phyloP scores from a whole-genome alignment of 495 filamentous ascomycete species.

The Trichoderma erinaceum region DNA sequence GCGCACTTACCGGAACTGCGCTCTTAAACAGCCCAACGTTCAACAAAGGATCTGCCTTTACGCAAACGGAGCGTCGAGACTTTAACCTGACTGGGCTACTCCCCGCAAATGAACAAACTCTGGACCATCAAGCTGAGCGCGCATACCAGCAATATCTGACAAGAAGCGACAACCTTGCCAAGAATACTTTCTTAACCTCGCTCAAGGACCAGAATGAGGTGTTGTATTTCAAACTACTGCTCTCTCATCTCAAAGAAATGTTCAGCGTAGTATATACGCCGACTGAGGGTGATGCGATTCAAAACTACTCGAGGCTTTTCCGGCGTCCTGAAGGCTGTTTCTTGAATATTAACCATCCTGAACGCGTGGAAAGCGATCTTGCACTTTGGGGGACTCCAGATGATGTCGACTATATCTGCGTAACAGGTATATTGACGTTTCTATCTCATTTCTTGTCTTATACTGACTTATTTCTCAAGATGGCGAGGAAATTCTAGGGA shows the following conservation, averaged over 20 bases:
- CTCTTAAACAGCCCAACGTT: conserved; percentile 64
- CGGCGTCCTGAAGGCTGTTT: conserved; percentile 63
- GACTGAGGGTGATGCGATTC: conserved; percentile 86
- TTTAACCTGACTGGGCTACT: conserved; percentile 70
- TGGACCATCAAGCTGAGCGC: conserved; percentile 72
- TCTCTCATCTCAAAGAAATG: conserved; percentile 63
- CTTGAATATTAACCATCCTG: conserved; percentile 52
- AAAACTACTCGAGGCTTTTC: conserved; percentile 76
- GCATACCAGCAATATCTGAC: conserved; percentile 75
- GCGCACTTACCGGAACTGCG: conserved; percentile 52
- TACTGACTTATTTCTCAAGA: conserved; percentile 20
- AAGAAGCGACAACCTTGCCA: conserved; percentile 55
- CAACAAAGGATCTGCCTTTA: conserved; percentile 81
- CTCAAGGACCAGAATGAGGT: conserved; percentile 82
- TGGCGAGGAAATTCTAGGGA: conserved; percentile 68
- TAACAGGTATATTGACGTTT: conserved; percentile 52
- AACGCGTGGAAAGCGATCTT: conserved; percentile 56
- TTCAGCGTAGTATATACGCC: conserved; percentile 85
- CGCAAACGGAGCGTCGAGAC: conserved; percentile 55
- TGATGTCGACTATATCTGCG: conserved; percentile 85
- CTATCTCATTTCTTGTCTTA: not conserved
- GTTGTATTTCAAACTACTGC: conserved; percentile 57
- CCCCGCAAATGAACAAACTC: conserved; percentile 64
- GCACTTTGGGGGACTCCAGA: conserved; percentile 60
- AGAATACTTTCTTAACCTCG: conserved; percentile 82